Evolutionary conservation across 164 flowering plant species (phyloP).

Genomic region (Stephania yunnanensis): DNA sequence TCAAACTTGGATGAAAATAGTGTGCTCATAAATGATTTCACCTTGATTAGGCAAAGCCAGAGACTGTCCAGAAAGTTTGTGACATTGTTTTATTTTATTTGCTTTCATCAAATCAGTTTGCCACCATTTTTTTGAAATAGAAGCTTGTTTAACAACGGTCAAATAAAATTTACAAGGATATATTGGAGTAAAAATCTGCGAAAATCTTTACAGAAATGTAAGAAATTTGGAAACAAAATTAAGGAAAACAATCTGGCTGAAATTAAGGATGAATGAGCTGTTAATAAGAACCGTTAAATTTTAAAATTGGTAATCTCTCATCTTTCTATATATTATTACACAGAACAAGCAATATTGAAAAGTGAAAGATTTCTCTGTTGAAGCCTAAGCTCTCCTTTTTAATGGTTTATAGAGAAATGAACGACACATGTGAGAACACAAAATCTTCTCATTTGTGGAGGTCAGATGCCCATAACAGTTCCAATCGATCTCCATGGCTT

Average conservation of each 20-base stretch:
- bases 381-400: neutral
- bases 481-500: constrained; percentile 34
- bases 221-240: neutral
- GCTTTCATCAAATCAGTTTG: neutral
- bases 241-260: neutral
- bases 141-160: neutral
- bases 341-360: neutral
- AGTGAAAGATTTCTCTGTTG: neutral
- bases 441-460: constrained; percentile 17
- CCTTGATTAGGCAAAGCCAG: constrained; percentile 57
- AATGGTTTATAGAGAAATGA: neutral
- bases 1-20: neutral
- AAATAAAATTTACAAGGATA: neutral
- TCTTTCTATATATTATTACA: neutral
- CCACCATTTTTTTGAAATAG: neutral
- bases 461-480: constrained; percentile 17
- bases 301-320: neutral
- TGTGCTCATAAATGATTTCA: neutral
- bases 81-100: constrained; percentile 23
- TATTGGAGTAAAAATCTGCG: neutral
- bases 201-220: neutral
- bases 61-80: constrained; percentile 61
- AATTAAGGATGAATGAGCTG: neutral
- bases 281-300: neutral
- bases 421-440: constrained; percentile 3